These are phyloP conservation scores for Puccinia coronata DNA, from an alignment of 1,284 basidiomycete genomes.

Conservation along the genomic window DNA sequence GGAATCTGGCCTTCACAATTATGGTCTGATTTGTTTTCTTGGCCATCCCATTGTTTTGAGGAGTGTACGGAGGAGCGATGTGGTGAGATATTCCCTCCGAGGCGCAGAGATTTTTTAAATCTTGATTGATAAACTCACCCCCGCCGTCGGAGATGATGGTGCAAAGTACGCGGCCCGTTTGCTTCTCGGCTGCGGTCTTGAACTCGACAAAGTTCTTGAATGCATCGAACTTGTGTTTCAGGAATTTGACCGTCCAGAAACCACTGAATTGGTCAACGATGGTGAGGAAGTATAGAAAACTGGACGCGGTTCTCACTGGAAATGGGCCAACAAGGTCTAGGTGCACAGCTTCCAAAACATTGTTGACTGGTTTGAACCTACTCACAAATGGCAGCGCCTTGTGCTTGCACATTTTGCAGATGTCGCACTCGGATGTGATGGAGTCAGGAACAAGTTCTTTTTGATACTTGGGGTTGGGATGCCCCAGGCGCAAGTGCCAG, in stretches of 20 bases:
- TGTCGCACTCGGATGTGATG: not conserved
- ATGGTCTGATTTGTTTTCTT: conserved; percentile 15
- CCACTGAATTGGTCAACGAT: conserved; percentile 1
- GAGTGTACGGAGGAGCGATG: not conserved
- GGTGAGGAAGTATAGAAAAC: not conserved
- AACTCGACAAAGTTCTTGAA: not conserved
- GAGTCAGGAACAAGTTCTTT: not conserved
- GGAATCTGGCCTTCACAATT: not conserved
- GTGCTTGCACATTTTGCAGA: not conserved
- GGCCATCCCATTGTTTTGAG: conserved; percentile 8
- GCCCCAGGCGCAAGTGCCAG: not conserved
- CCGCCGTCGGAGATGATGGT: not conserved
- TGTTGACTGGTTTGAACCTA: not conserved
- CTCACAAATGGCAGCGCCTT: not conserved
- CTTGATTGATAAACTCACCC: conserved; percentile 9
- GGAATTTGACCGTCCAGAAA: conserved; percentile 1
- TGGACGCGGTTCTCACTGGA: not conserved
- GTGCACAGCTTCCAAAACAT: not conserved
- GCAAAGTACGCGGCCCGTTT: not conserved
- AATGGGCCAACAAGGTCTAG: not conserved
- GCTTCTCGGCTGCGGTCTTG: not conserved
- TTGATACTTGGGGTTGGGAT: not conserved
- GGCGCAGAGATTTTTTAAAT: not conserved
- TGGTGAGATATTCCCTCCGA: not conserved
- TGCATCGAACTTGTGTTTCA: not conserved